A percentile compares a stretch with the other conserved stretches of the same genome.
phyloP scores from a whole-genome alignment of 2,329 filamentous ascomycete species.

The Pseudocercospora pini-densiflorae region DNA sequence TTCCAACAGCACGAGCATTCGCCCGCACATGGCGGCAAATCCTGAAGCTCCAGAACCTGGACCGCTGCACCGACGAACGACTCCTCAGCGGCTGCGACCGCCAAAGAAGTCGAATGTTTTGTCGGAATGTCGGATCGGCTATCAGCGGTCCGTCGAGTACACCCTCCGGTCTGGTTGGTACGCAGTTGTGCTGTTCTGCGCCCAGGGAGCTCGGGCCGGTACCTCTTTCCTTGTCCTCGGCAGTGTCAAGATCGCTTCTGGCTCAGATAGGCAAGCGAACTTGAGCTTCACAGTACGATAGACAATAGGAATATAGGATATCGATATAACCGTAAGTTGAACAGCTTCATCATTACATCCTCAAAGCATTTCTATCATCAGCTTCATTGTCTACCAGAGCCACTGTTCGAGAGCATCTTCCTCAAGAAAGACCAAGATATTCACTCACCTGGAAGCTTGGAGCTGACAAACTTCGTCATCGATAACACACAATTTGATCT shows the following conservation, averaged over 20 bases:
- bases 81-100: constrained; percentile 18
- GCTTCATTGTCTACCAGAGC: background rate
- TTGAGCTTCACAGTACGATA: constrained; percentile 14
- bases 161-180: background rate
- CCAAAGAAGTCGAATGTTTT: background rate
- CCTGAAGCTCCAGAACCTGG: constrained; percentile 7
- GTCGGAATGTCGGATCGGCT: constrained; percentile 11
- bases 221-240: constrained; percentile 13
- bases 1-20: background rate
- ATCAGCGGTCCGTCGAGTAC: constrained; percentile 15
- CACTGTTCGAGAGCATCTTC: background rate
- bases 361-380: constrained; percentile 3
- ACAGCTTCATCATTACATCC: constrained; percentile 6
- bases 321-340: constrained; percentile 12
- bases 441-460: background rate
- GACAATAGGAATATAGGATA: constrained; percentile 20
- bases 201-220: constrained; percentile 16
- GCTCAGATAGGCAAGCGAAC: constrained; percentile 14
- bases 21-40: background rate
- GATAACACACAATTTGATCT: background rate
- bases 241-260: background rate
- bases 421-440: background rate
- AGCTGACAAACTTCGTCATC: background rate
- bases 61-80: constrained; percentile 10
- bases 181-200: background rate